Evolutionary conservation across 495 filamentous ascomycete species (phyloP).

Genomic region (Tuber aestivum): DNA sequence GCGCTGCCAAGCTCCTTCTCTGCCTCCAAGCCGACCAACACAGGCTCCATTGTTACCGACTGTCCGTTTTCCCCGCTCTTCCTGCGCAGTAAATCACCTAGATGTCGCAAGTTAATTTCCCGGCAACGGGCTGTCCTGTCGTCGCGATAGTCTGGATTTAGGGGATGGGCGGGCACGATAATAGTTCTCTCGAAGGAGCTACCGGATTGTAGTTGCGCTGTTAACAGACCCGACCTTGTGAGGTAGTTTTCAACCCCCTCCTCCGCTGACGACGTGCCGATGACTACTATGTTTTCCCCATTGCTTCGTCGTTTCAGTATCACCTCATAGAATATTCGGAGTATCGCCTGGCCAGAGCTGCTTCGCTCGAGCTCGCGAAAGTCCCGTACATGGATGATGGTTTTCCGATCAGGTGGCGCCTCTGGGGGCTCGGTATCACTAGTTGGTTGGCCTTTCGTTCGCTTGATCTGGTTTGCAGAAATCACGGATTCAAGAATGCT

Average conservation of each 20-base stretch:
- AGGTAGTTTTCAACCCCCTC: constrained; percentile 44
- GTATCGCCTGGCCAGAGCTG: constrained; percentile 55
- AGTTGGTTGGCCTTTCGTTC: constrained; percentile 11
- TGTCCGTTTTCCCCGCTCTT: constrained; percentile 39
- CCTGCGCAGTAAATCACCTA: constrained; percentile 56
- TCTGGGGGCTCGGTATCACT: constrained; percentile 19
- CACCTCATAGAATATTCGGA: constrained; percentile 61
- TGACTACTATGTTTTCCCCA: constrained; percentile 65
- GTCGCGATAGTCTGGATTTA: constrained; percentile 33
- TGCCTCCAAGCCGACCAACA: constrained; percentile 35
- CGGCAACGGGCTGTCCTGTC: constrained; percentile 50
- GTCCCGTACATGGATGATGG: constrained; percentile 77
- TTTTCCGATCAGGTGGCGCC: constrained; percentile 9
- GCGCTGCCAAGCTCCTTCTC: constrained; percentile 15
- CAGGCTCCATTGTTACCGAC: constrained; percentile 15
- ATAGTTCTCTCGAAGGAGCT: constrained; percentile 52
- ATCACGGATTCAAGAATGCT: constrained; percentile 43
- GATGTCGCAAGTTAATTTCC: constrained; percentile 63
- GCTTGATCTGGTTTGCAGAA: constrained; percentile 38
- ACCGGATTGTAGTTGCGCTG: constrained; percentile 46
- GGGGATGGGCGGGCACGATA: constrained; percentile 45
- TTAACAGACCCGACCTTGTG: constrained; percentile 50
- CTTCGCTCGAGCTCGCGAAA: constrained; percentile 66
- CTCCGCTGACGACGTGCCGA: constrained; percentile 62
- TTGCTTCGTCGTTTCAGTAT: constrained; percentile 62